These are phyloP conservation scores for Coniosporium tulheliwenetii DNA, from an alignment of 2,329 filamentous ascomycete species.

Conservation along the genomic window DNA sequence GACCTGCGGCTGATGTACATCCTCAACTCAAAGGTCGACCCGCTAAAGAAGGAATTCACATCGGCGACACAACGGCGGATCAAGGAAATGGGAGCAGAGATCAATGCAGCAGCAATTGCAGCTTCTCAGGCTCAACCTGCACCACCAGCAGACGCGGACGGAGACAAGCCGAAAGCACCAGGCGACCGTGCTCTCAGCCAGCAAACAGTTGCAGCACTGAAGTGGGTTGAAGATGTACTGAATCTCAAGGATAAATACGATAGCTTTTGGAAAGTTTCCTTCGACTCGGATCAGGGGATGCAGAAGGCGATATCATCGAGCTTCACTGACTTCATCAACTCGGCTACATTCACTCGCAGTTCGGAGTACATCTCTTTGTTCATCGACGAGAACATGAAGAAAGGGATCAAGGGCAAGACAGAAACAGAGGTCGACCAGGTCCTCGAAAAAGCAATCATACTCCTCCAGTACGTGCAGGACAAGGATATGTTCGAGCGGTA, in stretches of 20 bases:
- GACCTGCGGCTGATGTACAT: slow-evolving; percentile 72
- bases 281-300: slow-evolving; percentile 58
- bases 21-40: slow-evolving; percentile 63
- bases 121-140: slow-evolving; percentile 41
- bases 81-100: slow-evolving; percentile 63
- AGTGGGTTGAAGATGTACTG: slow-evolving; percentile 89
- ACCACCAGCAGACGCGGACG: slow-evolving; percentile 20
- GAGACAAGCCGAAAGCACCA: slow-evolving; percentile 33
- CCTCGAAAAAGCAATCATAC: slow-evolving; percentile 74
- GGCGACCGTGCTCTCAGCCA: slow-evolving; percentile 43
- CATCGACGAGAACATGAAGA: slow-evolving; percentile 91
- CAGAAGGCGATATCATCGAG: slow-evolving; percentile 74
- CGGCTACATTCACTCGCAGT: slow-evolving; percentile 62
- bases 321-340: slow-evolving; percentile 86
- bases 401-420: slow-evolving; percentile 83
- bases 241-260: slow-evolving; percentile 82
- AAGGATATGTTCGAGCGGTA: slow-evolving; percentile 94
- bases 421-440: slow-evolving; percentile 73
- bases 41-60: slow-evolving; percentile 54
- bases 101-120: slow-evolving; percentile 51
- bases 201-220: slow-evolving; percentile 74
- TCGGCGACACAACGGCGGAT: slow-evolving; percentile 59
- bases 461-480: slow-evolving; percentile 78
- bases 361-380: slow-evolving; percentile 92
- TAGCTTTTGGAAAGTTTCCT: slow-evolving; percentile 56